A percentile compares a stretch with the other conserved stretches of the same genome.
phyloP scores from a whole-genome alignment of 495 filamentous ascomycete genomes.

The Pyrenula aspistea region DNA sequence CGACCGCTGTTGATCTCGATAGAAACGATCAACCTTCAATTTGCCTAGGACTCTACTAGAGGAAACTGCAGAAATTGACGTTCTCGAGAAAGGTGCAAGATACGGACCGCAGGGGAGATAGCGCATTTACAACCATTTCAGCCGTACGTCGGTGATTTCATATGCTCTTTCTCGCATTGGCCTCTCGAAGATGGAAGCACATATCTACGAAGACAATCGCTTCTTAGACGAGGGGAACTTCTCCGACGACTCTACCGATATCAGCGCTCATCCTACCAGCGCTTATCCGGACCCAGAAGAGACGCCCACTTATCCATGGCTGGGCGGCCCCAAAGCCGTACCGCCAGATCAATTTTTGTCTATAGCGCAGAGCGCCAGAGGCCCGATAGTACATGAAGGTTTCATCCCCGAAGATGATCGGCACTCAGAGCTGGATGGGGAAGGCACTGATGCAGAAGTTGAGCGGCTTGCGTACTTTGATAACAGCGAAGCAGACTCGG shows the following conservation, averaged over 20 bases:
- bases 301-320: constrained; percentile 2
- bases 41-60: no score
- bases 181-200: not conserved
- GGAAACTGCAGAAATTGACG: no score
- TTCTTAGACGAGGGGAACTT: not conserved
- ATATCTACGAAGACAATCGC: not conserved
- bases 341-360: not conserved
- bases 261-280: not conserved
- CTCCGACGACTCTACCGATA: not conserved
- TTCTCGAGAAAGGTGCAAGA: no score
- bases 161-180: no score
- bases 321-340: not conserved
- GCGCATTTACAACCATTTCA: no score
- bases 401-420: constrained; percentile 5
- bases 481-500: constrained; percentile 26
- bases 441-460: not conserved
- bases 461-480: constrained; percentile 7
- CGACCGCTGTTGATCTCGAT: no score
- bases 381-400: constrained; percentile 3
- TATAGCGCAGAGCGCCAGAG: not conserved
- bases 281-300: constrained; percentile 1
- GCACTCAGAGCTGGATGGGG: not conserved
- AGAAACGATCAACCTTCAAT: no score
- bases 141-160: no score
- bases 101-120: no score